phyloP scores from a whole-genome alignment of 495 filamentous ascomycete species.

The Darksidea phi region DNA sequence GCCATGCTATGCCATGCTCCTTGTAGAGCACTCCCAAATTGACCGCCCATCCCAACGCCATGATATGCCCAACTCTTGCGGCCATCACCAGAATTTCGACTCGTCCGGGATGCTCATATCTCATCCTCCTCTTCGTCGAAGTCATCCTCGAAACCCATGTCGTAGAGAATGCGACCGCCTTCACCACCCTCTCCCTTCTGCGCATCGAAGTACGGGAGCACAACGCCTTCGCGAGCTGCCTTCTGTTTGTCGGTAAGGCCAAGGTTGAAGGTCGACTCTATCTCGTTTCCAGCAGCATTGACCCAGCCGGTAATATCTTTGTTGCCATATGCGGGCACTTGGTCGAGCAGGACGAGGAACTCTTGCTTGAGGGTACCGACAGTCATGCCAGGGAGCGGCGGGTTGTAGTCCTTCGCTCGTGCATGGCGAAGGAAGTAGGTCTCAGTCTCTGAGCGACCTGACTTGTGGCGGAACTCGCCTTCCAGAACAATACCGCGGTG shows the following conservation, averaged over 20 bases:
- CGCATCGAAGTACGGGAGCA: conserved; percentile 93
- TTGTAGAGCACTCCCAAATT: too few species aligned
- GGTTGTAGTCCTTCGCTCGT: conserved; percentile 4
- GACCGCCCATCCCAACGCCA: too few species aligned
- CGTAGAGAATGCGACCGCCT: conserved; percentile 87
- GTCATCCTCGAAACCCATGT: conserved; percentile 95
- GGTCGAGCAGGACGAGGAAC: conserved; percentile 67
- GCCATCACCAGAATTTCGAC: too few species aligned
- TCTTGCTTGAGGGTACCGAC: conserved; percentile 34
- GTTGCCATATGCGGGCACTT: conserved; percentile 42
- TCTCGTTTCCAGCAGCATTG: conserved; percentile 47
- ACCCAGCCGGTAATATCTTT: conserved; percentile 45
- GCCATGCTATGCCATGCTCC: too few species aligned
- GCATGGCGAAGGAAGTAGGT: conserved; percentile 63
- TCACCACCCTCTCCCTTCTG: conserved; percentile 80
- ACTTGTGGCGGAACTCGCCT: conserved; percentile 80
- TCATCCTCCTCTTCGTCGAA: conserved; percentile 99
- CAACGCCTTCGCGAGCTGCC: conserved; percentile 78
- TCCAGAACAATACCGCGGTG: conserved; percentile 68
- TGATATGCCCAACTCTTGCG: too few species aligned
- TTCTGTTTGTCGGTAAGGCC: conserved; percentile 88
- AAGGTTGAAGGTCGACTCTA: conserved; percentile 74
- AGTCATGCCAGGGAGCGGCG: background rate
- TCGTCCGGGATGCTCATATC: conserved; percentile 54
- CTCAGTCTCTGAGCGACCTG: conserved; percentile 73